phyloP scores from a whole-genome alignment of 2,329 filamentous ascomycete genomes.

The Cercospora zeina region DNA sequence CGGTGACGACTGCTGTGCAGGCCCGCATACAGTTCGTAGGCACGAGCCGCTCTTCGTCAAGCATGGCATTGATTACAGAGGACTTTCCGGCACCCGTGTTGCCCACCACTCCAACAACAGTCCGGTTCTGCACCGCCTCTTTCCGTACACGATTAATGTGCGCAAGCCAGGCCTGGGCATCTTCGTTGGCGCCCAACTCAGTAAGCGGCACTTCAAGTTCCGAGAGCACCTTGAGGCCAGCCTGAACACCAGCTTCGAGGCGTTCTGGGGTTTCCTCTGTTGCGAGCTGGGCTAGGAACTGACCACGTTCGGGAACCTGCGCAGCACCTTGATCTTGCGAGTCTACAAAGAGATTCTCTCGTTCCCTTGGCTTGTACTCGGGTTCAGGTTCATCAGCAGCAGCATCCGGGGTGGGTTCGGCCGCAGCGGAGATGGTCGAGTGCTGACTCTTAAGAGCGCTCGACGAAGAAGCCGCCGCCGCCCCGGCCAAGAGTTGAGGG shows the following conservation, averaged over 20 bases:
- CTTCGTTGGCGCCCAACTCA: slow-evolving; percentile 31
- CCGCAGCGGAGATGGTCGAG: background rate
- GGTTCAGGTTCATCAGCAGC: slow-evolving; percentile 12
- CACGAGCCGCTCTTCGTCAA: slow-evolving; percentile 60
- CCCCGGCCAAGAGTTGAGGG: background rate
- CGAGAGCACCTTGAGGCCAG: slow-evolving; percentile 43
- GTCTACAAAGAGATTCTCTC: slow-evolving; percentile 23
- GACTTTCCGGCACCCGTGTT: slow-evolving; percentile 64
- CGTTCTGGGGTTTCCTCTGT: slow-evolving; percentile 38
- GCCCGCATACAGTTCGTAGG: slow-evolving; percentile 62
- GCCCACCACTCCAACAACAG: slow-evolving; percentile 59
- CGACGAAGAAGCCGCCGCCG: background rate
- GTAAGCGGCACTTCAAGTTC: slow-evolving; percentile 40
- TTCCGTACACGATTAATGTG: slow-evolving; percentile 47
- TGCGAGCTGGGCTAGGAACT: slow-evolving; percentile 40
- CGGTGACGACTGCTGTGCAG: slow-evolving; percentile 62
- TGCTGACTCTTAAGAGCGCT: background rate
- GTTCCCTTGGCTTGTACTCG: slow-evolving; percentile 22
- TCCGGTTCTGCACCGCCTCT: slow-evolving; percentile 45
- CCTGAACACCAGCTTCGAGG: slow-evolving; percentile 45
- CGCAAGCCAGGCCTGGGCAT: slow-evolving; percentile 46
- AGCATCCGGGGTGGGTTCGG: background rate
- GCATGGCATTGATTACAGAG: slow-evolving; percentile 62
- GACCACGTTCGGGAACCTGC: slow-evolving; percentile 18
- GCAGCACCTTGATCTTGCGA: slow-evolving; percentile 11